These are phyloP conservation scores for Pachyrhizus erosus DNA, from an alignment of 306 rosid species.

Conservation along the genomic window DNA sequence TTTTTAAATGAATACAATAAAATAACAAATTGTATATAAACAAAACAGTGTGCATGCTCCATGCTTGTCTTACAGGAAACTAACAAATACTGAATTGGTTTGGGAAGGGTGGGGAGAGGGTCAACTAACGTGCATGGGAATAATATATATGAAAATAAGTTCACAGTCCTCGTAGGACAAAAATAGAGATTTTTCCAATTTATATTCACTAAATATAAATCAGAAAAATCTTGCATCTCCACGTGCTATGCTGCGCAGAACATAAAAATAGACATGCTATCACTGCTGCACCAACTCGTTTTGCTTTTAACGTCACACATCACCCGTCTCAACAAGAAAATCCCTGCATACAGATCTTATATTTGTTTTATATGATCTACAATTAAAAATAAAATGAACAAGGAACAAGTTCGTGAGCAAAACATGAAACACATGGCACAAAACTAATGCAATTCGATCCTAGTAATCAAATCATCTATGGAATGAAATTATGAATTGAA, in stretches of 20 bases:
- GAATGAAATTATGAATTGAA: slow-evolving; percentile 19
- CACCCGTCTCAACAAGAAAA: neutral
- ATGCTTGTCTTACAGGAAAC: no score
- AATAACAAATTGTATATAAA: no score
- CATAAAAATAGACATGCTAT: no score
- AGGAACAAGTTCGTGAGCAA: neutral
- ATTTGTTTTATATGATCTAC: neutral
- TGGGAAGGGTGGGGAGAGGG: neutral
- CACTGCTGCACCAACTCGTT: no score
- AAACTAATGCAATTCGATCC: neutral
- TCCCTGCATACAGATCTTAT: neutral
- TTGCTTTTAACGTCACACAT: no score
- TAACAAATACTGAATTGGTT: neutral
- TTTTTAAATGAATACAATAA: no score
- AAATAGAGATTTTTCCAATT: neutral
- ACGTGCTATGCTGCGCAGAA: no score
- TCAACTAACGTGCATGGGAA: neutral
- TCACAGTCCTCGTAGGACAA: neutral
- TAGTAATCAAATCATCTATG: neutral
- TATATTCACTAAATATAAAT: no score
- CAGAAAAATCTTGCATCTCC: neutral
- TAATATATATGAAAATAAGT: neutral
- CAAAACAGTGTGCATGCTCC: no score
- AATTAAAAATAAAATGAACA: neutral
- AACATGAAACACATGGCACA: neutral